Evolutionary conservation across 495 filamentous ascomycete genomes (phyloP).

Genomic region (Aspergillus haitiensis): DNA sequence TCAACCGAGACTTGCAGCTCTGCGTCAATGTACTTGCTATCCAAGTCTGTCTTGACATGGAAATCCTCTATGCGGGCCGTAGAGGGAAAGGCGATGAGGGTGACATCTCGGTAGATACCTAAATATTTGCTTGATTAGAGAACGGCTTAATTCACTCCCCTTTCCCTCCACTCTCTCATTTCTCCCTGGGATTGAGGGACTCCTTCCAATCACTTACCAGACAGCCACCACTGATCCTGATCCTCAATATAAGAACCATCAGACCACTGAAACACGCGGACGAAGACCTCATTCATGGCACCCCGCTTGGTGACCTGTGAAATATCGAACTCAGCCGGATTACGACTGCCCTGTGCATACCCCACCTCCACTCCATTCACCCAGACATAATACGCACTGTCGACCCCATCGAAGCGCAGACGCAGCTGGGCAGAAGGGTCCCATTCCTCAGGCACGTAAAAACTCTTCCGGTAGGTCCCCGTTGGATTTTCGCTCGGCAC

Average conservation of each 20-base stretch:
- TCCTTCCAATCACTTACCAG: constrained; percentile 30
- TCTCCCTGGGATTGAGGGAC: background rate
- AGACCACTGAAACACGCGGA: constrained; percentile 63
- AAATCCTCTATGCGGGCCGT: constrained; percentile 58
- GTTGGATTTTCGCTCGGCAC: constrained; percentile 62
- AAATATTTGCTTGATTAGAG: background rate
- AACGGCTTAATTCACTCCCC: background rate
- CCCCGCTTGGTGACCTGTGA: constrained; percentile 41
- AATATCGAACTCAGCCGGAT: constrained; percentile 63
- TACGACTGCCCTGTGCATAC: constrained; percentile 66
- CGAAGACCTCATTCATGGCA: constrained; percentile 51
- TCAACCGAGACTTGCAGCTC: constrained; percentile 49
- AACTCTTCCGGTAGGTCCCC: constrained; percentile 58
- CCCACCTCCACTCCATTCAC: constrained; percentile 59
- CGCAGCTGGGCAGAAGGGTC: constrained; percentile 50
- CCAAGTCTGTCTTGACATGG: constrained; percentile 54
- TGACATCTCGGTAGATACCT: constrained; percentile 70
- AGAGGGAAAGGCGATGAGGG: constrained; percentile 55
- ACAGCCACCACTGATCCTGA: constrained; percentile 61
- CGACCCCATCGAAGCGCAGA: constrained; percentile 65
- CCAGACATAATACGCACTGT: constrained; percentile 66
- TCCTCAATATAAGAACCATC: constrained; percentile 67
- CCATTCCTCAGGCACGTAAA: constrained; percentile 46
- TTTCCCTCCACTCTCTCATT: background rate
- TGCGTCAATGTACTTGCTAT: constrained; percentile 55